A percentile compares a stretch with the other conserved stretches of the same genome.
These are phyloP conservation scores for Astragalus glycyphyllos DNA, from an alignment of 306 rosid species.

Conservation along the genomic window DNA sequence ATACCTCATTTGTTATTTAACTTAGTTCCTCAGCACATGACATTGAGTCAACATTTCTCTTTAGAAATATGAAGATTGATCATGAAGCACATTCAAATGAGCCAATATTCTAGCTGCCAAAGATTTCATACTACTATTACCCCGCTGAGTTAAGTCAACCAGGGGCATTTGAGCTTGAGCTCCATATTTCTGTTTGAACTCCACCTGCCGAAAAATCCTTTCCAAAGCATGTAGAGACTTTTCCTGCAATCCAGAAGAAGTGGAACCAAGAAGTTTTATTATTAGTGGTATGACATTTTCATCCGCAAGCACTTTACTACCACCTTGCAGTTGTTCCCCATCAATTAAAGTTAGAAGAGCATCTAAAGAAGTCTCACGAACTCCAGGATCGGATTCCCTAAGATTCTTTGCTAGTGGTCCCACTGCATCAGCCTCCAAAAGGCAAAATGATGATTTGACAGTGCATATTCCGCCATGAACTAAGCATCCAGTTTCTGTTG, in stretches of 20 bases:
- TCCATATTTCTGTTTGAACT: conserved; percentile 74
- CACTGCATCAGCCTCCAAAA: conserved; percentile 76
- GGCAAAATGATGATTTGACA: conserved; percentile 75
- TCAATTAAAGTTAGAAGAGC: conserved; percentile 76
- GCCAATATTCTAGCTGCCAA: conserved; percentile 79
- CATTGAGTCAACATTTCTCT: conserved; percentile 39
- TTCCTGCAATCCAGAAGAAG: conserved; percentile 72
- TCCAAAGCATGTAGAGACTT: conserved; percentile 77
- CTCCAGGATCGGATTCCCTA: conserved; percentile 64
- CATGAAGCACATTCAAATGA: conserved; percentile 82
- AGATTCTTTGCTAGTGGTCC: conserved; percentile 67
- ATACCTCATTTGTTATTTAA: conserved; percentile 37
- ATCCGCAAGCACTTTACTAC: conserved; percentile 70
- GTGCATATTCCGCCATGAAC: conserved; percentile 84
- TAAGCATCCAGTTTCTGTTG: conserved; percentile 59
- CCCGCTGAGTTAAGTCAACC: conserved; percentile 84
- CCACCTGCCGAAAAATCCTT: conserved; percentile 70
- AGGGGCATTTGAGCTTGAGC: conserved; percentile 72
- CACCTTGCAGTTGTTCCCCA: conserved; percentile 70
- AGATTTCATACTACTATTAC: conserved; percentile 63
- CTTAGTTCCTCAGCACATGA: conserved; percentile 34
- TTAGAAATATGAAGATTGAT: conserved; percentile 85
- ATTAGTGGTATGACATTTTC: conserved; percentile 73
- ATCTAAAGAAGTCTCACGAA: conserved; percentile 77
- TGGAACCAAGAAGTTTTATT: conserved; percentile 63